A percentile compares a stretch with the other conserved stretches of the same genome.
phyloP scores from a whole-genome alignment of 2,329 filamentous ascomycete species.

The Monilinia vaccinii-corymbosi region DNA sequence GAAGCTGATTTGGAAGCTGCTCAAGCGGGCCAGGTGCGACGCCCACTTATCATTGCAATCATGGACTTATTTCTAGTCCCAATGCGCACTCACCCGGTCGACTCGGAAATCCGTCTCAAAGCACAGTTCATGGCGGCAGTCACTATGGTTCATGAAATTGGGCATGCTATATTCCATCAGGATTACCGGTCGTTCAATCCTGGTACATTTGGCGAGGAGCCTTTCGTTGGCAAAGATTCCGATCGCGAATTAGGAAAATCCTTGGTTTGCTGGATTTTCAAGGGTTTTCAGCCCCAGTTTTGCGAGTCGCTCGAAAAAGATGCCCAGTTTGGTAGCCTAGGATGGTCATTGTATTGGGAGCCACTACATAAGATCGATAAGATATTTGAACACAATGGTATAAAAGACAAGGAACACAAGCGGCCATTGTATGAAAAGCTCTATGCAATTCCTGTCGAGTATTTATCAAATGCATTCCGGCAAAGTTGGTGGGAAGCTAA shows the following conservation, averaged over 20 bases:
- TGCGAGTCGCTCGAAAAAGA: neutral
- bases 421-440: neutral
- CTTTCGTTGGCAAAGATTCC: slow-evolving; percentile 17
- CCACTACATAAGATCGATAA: neutral
- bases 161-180: slow-evolving; percentile 21
- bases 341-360: slow-evolving; percentile 9
- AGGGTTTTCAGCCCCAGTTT: slow-evolving; percentile 15
- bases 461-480: neutral
- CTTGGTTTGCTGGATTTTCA: slow-evolving; percentile 21
- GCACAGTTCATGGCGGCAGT: slow-evolving; percentile 21
- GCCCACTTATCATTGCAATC: slow-evolving; percentile 19
- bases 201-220: slow-evolving; percentile 11
- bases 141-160: slow-evolving; percentile 25
- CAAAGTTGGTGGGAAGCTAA: neutral
- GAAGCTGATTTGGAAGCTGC: slow-evolving; percentile 10
- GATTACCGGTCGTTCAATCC: slow-evolving; percentile 17
- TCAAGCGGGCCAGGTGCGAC: slow-evolving; percentile 8
- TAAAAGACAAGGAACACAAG: neutral
- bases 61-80: slow-evolving; percentile 20
- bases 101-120: slow-evolving; percentile 18
- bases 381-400: neutral
- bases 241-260: slow-evolving; percentile 19
- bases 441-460: neutral
- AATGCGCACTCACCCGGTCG: slow-evolving; percentile 7
- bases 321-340: slow-evolving; percentile 1